Evolutionary conservation across 129 eudicot genomes (phyloP).

Genomic region (carrot (Daucus carota)): DNA sequence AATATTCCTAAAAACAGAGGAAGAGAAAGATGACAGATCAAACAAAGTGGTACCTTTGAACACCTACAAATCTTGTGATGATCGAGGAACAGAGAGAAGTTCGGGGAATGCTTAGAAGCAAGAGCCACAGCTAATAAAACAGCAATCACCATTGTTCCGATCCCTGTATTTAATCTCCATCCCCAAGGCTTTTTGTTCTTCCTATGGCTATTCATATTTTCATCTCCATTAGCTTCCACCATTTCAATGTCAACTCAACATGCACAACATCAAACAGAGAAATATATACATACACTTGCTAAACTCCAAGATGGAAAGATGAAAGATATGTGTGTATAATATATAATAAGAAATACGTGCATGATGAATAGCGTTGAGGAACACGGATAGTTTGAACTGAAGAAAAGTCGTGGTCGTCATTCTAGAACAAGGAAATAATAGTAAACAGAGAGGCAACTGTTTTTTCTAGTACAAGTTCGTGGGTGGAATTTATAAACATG

Average conservation of each 20-base stretch:
- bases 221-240: slow-evolving; percentile 33
- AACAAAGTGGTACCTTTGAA: too few relatives aligned
- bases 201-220: slow-evolving; percentile 10
- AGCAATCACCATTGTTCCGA: slow-evolving; percentile 32
- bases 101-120: slow-evolving; percentile 24
- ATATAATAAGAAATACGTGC: neutral
- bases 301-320: too few relatives aligned
- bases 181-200: slow-evolving; percentile 22
- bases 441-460: neutral
- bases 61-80: slow-evolving; percentile 39
- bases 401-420: neutral
- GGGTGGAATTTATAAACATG: neutral
- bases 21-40: too few relatives aligned
- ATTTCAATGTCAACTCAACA: slow-evolving; percentile 12
- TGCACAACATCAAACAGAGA: too few relatives aligned
- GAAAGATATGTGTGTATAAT: too few relatives aligned
- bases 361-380: neutral
- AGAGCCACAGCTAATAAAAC: slow-evolving; percentile 33
- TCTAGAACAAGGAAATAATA: neutral
- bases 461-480: neutral
- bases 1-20: too few relatives aligned
- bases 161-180: slow-evolving; percentile 12
- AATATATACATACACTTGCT: too few relatives aligned
- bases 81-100: slow-evolving; percentile 5
- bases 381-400: neutral